These are phyloP conservation scores for Penicillium fuscoglaucum DNA, from an alignment of 2,329 filamentous ascomycete genomes.

Conservation along the genomic window DNA sequence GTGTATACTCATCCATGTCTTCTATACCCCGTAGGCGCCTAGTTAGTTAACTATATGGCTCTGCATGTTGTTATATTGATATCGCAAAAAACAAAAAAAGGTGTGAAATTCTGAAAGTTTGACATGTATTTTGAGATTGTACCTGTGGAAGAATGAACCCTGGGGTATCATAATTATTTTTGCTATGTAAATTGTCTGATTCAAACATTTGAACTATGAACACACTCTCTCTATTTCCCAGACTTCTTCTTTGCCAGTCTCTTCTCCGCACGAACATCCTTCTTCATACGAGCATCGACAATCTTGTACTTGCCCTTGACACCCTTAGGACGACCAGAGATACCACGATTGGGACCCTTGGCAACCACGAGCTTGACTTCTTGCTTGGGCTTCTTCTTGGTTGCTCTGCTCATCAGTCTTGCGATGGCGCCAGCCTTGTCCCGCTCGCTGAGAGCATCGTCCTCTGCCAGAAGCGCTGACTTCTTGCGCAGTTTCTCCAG, in stretches of 20 bases:
- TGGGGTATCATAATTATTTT: constrained; percentile 22
- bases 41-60: too few relatives aligned
- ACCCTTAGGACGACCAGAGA: constrained; percentile 81
- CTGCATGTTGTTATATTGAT: too few relatives aligned
- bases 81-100: neutral
- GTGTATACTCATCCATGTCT: neutral
- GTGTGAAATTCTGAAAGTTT: neutral
- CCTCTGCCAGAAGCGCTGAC: constrained; percentile 81
- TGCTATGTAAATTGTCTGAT: constrained; percentile 15
- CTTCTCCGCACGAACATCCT: constrained; percentile 89
- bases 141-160: constrained; percentile 13
- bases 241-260: constrained; percentile 73
- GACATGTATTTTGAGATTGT: neutral
- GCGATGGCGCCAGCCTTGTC: constrained; percentile 87
- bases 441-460: constrained; percentile 91
- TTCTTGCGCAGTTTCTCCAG: constrained; percentile 98
- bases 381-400: constrained; percentile 81
- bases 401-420: constrained; percentile 76
- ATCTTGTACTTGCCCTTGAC: constrained; percentile 98
- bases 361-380: constrained; percentile 88
- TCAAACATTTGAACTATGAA: constrained; percentile 19
- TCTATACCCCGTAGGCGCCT: neutral
- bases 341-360: constrained; percentile 76
- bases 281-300: constrained; percentile 93
- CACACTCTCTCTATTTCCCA: constrained; percentile 26